These are phyloP conservation scores for Chaetomiaceae sp. DNA, from an alignment of 2,329 filamentous ascomycete genomes.

Conservation along the genomic window DNA sequence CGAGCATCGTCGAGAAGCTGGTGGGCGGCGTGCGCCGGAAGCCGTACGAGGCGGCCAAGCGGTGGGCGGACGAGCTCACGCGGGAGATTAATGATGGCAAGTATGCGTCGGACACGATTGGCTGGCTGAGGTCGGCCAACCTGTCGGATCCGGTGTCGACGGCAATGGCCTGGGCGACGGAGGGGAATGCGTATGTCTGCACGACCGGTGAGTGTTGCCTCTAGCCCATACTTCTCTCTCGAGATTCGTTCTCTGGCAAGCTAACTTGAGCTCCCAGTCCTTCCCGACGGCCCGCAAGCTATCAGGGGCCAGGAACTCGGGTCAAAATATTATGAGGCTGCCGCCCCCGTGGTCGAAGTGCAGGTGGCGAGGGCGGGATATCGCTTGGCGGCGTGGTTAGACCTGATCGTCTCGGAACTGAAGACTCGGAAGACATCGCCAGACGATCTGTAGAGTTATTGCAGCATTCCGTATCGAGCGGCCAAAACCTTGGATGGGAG, in stretches of 20 bases:
- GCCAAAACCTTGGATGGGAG: background rate
- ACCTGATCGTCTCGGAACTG: constrained; percentile 48
- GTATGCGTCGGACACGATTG: constrained; percentile 45
- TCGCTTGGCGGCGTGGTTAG: constrained; percentile 63
- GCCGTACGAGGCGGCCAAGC: constrained; percentile 46
- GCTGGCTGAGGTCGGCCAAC: constrained; percentile 56
- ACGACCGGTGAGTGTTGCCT: constrained; percentile 48
- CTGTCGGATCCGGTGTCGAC: constrained; percentile 51
- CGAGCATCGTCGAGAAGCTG: constrained; percentile 61
- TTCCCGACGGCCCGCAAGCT: constrained; percentile 56
- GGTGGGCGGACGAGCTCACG: constrained; percentile 55
- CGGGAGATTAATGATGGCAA: constrained; percentile 52
- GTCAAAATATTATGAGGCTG: constrained; percentile 59
- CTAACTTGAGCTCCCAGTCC: constrained; percentile 38
- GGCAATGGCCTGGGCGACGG: constrained; percentile 59
- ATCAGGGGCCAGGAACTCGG: constrained; percentile 58
- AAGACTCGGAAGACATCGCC: constrained; percentile 8
- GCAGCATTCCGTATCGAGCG: too few relatives aligned
- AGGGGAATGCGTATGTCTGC: constrained; percentile 60
- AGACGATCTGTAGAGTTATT: constrained; percentile 22
- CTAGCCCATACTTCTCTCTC: background rate
- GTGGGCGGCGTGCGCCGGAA: constrained; percentile 47
- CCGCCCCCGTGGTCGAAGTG: constrained; percentile 59
- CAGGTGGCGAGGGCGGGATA: constrained; percentile 66
- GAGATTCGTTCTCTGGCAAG: too few relatives aligned